phyloP scores from a whole-genome alignment of 176 grass and related monocot genomes.

The Triticum turgidum region DNA sequence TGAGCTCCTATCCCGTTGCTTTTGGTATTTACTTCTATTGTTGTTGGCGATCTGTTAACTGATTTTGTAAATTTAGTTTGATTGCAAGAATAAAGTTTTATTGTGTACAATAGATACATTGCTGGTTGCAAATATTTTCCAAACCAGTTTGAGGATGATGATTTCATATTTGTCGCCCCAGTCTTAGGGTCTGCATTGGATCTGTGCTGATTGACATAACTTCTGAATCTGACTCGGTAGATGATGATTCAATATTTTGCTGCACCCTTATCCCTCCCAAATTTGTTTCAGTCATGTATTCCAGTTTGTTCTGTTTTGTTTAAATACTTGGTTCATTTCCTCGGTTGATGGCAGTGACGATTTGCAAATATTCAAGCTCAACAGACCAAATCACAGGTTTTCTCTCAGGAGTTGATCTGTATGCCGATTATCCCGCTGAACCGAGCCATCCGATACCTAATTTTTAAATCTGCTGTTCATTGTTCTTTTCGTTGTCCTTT shows the following conservation, averaged over 20 bases:
- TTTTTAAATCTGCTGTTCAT: neutral
- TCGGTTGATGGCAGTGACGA: too few species aligned
- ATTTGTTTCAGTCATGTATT: too few species aligned
- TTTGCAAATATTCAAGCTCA: constrained; percentile 82
- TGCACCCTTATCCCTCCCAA: too few species aligned
- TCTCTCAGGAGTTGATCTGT: constrained; percentile 59
- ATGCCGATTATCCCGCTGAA: constrained; percentile 84
- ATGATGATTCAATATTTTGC: neutral
- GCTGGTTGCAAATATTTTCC: too few species aligned
- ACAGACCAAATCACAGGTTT: constrained; percentile 90
- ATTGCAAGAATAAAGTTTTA: too few species aligned
- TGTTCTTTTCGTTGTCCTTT: too few species aligned
- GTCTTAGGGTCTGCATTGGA: neutral
- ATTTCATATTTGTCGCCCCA: neutral
- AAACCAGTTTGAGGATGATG: neutral
- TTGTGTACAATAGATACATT: too few species aligned
- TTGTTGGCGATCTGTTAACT: too few species aligned
- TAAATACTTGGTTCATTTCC: neutral
- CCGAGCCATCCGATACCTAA: too few species aligned
- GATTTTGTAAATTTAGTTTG: too few species aligned
- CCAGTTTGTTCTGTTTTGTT: neutral
- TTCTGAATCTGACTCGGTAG: neutral
- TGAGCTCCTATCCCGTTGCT: constrained; percentile 35
- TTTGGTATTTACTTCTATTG: too few species aligned
- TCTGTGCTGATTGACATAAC: neutral